Evolutionary conservation across 495 filamentous ascomycete species (phyloP).

Genomic region (Recurvomyces mirabilis): DNA sequence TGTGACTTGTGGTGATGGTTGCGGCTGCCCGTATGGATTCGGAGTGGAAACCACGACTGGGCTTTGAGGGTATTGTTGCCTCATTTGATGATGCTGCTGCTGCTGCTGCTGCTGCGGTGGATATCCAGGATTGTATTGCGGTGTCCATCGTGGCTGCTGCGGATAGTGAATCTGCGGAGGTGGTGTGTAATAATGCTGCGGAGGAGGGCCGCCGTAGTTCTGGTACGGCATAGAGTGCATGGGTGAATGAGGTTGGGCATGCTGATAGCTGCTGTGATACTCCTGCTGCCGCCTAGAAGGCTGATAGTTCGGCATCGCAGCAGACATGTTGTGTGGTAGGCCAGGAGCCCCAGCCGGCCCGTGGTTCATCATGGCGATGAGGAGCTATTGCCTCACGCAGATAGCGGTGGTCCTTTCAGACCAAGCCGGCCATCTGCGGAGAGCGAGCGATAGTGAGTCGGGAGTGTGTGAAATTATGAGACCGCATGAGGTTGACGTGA

Average conservation of each 20-base stretch:
- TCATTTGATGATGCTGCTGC: slow-evolving; percentile 17
- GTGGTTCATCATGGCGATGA: slow-evolving; percentile 14
- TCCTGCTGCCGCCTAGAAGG: slow-evolving; percentile 26
- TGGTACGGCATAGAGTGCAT: slow-evolving; percentile 27
- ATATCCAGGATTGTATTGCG: slow-evolving; percentile 22
- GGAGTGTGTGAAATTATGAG: background rate
- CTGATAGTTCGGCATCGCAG: slow-evolving; percentile 26
- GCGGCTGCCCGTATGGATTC: no score
- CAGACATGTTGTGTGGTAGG: slow-evolving; percentile 20
- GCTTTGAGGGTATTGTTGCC: slow-evolving; percentile 18
- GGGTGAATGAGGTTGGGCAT: slow-evolving; percentile 27
- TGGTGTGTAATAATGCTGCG: slow-evolving; percentile 26
- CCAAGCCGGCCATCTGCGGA: slow-evolving; percentile 3
- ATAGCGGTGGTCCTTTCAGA: slow-evolving; percentile 9
- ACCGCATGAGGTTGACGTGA: background rate
- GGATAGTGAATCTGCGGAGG: slow-evolving; percentile 24
- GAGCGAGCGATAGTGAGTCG: background rate
- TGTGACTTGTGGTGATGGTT: slow-evolving; percentile 24
- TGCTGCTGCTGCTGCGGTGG: slow-evolving; percentile 21
- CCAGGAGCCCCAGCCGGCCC: slow-evolving; percentile 12
- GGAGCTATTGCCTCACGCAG: slow-evolving; percentile 7
- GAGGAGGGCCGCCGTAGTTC: slow-evolving; percentile 22
- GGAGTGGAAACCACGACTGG: slow-evolving; percentile 33
- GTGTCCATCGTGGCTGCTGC: slow-evolving; percentile 21
- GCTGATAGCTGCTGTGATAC: slow-evolving; percentile 25